phyloP scores from a whole-genome alignment of 2,329 filamentous ascomycete genomes.

The Colletotrichum karsti region DNA sequence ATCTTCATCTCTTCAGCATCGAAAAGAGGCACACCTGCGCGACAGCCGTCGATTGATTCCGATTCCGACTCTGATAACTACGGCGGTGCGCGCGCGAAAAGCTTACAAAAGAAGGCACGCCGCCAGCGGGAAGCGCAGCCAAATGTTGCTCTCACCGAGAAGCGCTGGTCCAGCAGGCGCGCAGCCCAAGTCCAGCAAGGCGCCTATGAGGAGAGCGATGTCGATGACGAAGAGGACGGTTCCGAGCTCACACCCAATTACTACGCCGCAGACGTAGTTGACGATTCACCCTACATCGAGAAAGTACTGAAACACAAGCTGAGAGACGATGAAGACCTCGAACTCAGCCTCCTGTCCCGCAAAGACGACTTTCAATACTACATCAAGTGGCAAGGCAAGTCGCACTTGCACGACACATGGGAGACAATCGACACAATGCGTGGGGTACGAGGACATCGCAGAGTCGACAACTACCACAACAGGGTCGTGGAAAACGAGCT shows the following conservation, averaged over 20 bases:
- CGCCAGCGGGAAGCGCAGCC: constrained; percentile 75
- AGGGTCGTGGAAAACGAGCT: constrained; percentile 85
- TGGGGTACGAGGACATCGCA: constrained; percentile 84
- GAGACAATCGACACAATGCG: constrained; percentile 80
- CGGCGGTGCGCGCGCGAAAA: constrained; percentile 77
- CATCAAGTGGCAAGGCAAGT: constrained; percentile 97
- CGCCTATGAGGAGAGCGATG: constrained; percentile 72
- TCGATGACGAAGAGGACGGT: constrained; percentile 71
- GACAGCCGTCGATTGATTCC: constrained; percentile 59
- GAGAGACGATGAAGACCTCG: constrained; percentile 67
- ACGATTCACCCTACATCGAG: constrained; percentile 87
- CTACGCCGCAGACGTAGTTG: constrained; percentile 74
- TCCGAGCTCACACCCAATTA: constrained; percentile 69
- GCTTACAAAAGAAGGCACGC: constrained; percentile 78
- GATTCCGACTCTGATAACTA: constrained; percentile 81
- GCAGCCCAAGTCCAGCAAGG: constrained; percentile 75
- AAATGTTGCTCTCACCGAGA: constrained; percentile 75
- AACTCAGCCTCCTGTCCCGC: constrained; percentile 63
- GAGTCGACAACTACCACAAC: constrained; percentile 93
- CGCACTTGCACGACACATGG: constrained; percentile 96
- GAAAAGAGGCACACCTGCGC: constrained; percentile 65
- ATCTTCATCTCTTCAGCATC: constrained; percentile 54
- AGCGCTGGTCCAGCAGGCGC: constrained; percentile 90
- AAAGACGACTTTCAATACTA: constrained; percentile 87
- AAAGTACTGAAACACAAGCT: constrained; percentile 87